These are phyloP conservation scores for Cladorrhinum samala DNA, from an alignment of 495 filamentous ascomycete species.

Conservation along the genomic window DNA sequence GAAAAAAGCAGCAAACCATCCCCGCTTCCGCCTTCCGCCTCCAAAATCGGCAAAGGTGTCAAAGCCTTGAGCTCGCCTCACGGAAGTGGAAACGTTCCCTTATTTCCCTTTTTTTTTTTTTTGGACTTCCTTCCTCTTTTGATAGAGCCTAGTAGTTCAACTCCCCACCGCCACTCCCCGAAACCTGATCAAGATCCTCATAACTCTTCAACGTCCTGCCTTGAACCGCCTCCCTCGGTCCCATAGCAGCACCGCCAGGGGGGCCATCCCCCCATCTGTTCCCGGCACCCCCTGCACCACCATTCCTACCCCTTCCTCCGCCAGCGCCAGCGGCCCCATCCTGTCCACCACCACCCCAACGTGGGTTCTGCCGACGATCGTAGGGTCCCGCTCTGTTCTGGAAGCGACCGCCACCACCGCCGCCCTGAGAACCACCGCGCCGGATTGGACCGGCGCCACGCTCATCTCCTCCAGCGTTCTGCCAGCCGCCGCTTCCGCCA, in stretches of 20 bases:
- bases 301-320: constrained; percentile 26
- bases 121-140: not conserved
- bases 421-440: constrained; percentile 35
- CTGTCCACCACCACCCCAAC: constrained; percentile 20
- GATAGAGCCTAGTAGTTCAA: constrained; percentile 48
- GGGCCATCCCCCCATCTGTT: constrained; percentile 60
- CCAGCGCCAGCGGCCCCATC: constrained; percentile 1
- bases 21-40: no score
- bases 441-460: constrained; percentile 44
- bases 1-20: no score
- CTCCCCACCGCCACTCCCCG: constrained; percentile 52
- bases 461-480: constrained; percentile 31
- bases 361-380: constrained; percentile 43
- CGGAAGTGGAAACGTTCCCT: no score
- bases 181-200: constrained; percentile 85
- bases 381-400: constrained; percentile 45
- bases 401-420: constrained; percentile 30
- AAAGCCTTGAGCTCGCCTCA: no score
- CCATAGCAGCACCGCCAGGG: constrained; percentile 61
- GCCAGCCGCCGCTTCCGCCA: no score
- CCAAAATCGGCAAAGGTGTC: no score
- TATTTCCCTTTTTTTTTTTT: not conserved
- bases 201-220: constrained; percentile 92
- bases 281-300: constrained; percentile 15
- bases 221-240: constrained; percentile 78